These are phyloP conservation scores for Astathelohania contejeani DNA, from an alignment of 371 early-diverging fungal genomes.

Conservation along the genomic window DNA sequence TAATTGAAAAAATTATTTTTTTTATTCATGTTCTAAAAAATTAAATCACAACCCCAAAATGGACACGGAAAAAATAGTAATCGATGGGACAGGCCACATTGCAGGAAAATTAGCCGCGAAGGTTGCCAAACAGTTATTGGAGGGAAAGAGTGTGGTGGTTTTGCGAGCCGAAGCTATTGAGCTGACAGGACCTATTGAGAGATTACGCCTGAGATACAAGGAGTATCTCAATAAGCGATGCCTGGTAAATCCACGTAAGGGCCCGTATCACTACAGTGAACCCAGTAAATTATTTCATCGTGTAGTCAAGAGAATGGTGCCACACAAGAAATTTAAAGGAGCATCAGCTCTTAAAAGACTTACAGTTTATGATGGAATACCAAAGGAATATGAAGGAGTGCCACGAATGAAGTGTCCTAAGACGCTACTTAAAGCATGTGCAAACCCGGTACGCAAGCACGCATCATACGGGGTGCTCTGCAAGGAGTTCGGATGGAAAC, in stretches of 20 bases:
- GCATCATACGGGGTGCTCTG: constrained; percentile 77
- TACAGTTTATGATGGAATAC: constrained; percentile 94
- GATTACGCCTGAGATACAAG: constrained; percentile 74
- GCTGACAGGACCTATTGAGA: constrained; percentile 88
- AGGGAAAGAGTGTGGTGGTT: constrained; percentile 87
- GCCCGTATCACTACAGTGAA: constrained; percentile 91
- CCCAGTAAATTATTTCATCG: constrained; percentile 93
- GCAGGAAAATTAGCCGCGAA: constrained; percentile 91
- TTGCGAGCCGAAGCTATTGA: constrained; percentile 91
- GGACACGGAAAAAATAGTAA: constrained; percentile 57
- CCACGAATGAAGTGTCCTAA: constrained; percentile 88
- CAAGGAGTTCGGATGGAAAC: constrained; percentile 96
- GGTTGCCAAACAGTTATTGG: constrained; percentile 89
- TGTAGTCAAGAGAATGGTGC: constrained; percentile 89
- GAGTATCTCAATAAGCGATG: constrained; percentile 92
- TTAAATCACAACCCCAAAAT: too few species aligned
- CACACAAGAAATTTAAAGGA: constrained; percentile 94
- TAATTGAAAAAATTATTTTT: too few species aligned
- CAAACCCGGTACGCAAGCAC: constrained; percentile 87
- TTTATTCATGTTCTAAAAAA: too few species aligned
- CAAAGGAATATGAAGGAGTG: constrained; percentile 79
- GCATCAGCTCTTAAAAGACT: constrained; percentile 82
- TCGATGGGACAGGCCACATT: constrained; percentile 97
- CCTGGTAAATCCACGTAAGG: constrained; percentile 85
- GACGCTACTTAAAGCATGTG: constrained; percentile 80